phyloP scores from a whole-genome alignment of 192 early-diverging fungal genomes.

The Entomortierella beljakovae region DNA sequence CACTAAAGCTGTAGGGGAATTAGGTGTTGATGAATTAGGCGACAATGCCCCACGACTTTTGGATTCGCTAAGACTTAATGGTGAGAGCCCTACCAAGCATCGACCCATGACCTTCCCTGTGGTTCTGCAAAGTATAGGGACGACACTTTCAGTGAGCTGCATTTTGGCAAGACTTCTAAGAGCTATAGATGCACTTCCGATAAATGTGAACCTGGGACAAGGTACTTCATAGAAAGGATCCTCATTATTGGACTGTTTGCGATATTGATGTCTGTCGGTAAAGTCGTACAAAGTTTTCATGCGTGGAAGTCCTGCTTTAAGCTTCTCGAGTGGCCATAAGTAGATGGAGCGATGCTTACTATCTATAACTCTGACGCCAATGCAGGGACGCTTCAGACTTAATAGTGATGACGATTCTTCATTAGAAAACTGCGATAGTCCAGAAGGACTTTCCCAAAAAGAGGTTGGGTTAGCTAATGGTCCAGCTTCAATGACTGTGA shows the following conservation, averaged over 20 bases:
- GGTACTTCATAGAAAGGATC: conserved; percentile 72
- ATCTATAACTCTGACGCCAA: conserved; percentile 69
- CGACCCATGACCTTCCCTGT: conserved; percentile 58
- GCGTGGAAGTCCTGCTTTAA: conserved; percentile 67
- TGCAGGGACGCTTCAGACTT: conserved; percentile 57
- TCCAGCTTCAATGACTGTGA: conserved; percentile 78
- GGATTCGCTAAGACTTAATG: conserved; percentile 37
- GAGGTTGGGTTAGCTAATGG: conserved; percentile 61
- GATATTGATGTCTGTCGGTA: conserved; percentile 66
- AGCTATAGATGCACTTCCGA: conserved; percentile 61
- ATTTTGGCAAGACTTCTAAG: conserved; percentile 58
- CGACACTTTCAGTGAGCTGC: conserved; percentile 56
- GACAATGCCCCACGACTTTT: conserved; percentile 16
- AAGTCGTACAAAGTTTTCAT: conserved; percentile 79
- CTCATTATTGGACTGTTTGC: conserved; percentile 67
- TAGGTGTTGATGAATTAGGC: conserved; percentile 16
- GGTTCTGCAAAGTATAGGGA: conserved; percentile 57
- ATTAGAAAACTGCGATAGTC: conserved; percentile 59
- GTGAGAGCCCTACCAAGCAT: conserved; percentile 57
- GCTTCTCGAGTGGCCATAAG: conserved; percentile 73
- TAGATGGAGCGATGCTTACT: conserved; percentile 65
- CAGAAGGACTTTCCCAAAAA: conserved; percentile 63
- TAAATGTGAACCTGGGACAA: conserved; percentile 61
- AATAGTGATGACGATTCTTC: conserved; percentile 61
- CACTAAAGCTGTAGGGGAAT: conserved; percentile 25